Conservation (phyloP, 2,329 filamentous ascomycete genomes). For the Colletotrichum salicis region DNA sequence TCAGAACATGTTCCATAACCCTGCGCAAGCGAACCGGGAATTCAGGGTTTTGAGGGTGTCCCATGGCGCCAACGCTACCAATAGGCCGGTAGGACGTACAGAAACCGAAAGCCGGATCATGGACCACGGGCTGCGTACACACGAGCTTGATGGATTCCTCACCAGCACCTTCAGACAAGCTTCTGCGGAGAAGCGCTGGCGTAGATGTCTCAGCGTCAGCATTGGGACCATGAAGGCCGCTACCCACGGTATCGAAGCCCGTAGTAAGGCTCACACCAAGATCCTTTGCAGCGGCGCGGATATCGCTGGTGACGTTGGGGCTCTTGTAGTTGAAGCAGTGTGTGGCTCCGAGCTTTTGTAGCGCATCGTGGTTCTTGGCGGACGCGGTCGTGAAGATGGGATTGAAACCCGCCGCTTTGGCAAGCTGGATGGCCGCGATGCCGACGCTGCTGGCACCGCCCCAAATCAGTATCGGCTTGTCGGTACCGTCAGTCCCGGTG, state of each 20-base stretch:
- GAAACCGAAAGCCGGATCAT: not conserved
- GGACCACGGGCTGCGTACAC: constrained; percentile 6
- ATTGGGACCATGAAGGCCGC: not conserved
- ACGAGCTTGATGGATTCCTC: not conserved
- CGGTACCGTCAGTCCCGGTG: not conserved
- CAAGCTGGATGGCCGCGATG: constrained; percentile 48
- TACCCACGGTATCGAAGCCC: constrained; percentile 9
- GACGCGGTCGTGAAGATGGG: constrained; percentile 47
- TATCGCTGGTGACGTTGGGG: not conserved
- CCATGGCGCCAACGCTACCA: not conserved
- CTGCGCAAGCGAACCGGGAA: constrained; percentile 4
- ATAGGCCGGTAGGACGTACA: constrained; percentile 11
- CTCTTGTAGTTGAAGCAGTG: constrained; percentile 47
- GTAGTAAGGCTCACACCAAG: not conserved
- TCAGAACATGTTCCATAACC: constrained; percentile 1
- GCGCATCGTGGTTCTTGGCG: constrained; percentile 43
- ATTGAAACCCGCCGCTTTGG: constrained; percentile 42
- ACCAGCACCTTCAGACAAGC: not conserved
- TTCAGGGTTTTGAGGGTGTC: constrained; percentile 9
- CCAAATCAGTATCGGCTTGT: constrained; percentile 46
- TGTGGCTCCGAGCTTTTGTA: constrained; percentile 45
- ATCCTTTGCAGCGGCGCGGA: not conserved
- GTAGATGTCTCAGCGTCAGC: not conserved
- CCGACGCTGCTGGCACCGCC: constrained; percentile 49
- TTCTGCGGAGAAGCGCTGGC: not conserved